A percentile compares a stretch with the other conserved stretches of the same genome.
phyloP scores from a whole-genome alignment of 2,329 filamentous ascomycete genomes.

The Pyrenophora graminea region DNA sequence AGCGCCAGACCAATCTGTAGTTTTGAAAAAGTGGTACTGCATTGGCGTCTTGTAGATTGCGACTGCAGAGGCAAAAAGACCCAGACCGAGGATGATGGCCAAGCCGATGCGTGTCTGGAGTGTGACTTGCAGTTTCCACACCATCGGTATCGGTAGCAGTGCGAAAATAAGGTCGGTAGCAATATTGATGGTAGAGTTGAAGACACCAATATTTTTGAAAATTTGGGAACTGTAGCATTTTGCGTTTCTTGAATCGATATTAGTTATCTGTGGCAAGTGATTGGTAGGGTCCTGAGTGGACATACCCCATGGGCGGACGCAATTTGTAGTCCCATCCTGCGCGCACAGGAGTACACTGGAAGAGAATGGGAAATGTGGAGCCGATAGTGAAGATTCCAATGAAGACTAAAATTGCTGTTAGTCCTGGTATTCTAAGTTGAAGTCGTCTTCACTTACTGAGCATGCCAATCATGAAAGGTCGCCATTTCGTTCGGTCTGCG shows the following conservation, averaged over 20 bases:
- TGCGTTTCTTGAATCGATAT: conserved; percentile 15
- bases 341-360: conserved; percentile 45
- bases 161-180: conserved; percentile 49
- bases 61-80: conserved; percentile 42
- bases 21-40: conserved; percentile 36
- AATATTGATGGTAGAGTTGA: conserved; percentile 51
- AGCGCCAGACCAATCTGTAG: conserved; percentile 32
- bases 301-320: conserved; percentile 26
- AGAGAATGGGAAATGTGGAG: conserved; percentile 30
- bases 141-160: conserved; percentile 49
- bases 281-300: neutral
- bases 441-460: conserved; percentile 44
- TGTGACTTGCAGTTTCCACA: conserved; percentile 50
- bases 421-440: neutral
- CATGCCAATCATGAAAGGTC: conserved; percentile 48
- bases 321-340: conserved; percentile 51
- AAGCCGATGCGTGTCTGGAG: conserved; percentile 46
- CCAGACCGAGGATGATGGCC: conserved; percentile 41
- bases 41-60: conserved; percentile 30
- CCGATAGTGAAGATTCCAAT: conserved; percentile 32
- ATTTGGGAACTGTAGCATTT: conserved; percentile 43
- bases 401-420: conserved; percentile 12
- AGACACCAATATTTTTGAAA: conserved; percentile 53
- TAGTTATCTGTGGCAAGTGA: neutral
- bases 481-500: conserved; percentile 36